A percentile compares a stretch with the other conserved stretches of the same genome.
These are phyloP conservation scores for Aspergillus cavernicola DNA, from an alignment of 495 filamentous ascomycete genomes.

Conservation along the genomic window DNA sequence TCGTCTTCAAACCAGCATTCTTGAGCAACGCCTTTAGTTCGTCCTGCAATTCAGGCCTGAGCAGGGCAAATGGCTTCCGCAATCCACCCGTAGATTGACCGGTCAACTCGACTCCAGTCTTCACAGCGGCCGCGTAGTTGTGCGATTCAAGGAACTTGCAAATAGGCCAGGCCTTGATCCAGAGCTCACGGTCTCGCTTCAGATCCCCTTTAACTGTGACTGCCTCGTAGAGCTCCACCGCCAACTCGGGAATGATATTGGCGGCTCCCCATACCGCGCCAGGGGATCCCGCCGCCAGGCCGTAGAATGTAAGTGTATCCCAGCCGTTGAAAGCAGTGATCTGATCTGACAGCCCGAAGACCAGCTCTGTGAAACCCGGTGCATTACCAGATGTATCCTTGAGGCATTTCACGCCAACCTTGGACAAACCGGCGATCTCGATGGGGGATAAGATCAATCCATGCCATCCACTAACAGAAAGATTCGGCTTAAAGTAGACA, in stretches of 20 bases:
- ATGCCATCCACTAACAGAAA: no score
- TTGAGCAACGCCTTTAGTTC: slow-evolving; percentile 28
- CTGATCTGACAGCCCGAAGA: slow-evolving; percentile 28
- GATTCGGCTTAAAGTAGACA: no score
- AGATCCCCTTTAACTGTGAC: slow-evolving; percentile 28
- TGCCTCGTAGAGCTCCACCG: slow-evolving; percentile 32
- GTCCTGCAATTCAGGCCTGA: slow-evolving; percentile 21
- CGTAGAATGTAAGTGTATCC: slow-evolving; percentile 39
- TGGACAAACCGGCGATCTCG: slow-evolving; percentile 27
- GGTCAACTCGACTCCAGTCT: slow-evolving; percentile 34
- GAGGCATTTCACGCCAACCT: slow-evolving; percentile 32
- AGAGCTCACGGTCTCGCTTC: slow-evolving; percentile 28
- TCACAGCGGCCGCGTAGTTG: slow-evolving; percentile 31
- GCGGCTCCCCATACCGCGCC: slow-evolving; percentile 36
- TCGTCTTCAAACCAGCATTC: slow-evolving; percentile 31
- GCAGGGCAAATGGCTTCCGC: slow-evolving; percentile 32
- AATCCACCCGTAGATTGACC: slow-evolving; percentile 31
- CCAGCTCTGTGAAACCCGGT: slow-evolving; percentile 31
- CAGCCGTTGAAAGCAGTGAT: slow-evolving; percentile 35
- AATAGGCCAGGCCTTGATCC: slow-evolving; percentile 32
- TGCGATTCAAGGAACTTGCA: slow-evolving; percentile 37
- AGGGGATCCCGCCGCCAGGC: slow-evolving; percentile 26
- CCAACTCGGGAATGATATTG: slow-evolving; percentile 35
- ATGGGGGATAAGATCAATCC: slow-evolving; percentile 24
- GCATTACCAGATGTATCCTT: slow-evolving; percentile 40